Evolutionary conservation across 2,329 filamentous ascomycete species (phyloP), one percentile per base, ranked within the genome.

Genomic region (Diaporthe ilicicola): DNA sequence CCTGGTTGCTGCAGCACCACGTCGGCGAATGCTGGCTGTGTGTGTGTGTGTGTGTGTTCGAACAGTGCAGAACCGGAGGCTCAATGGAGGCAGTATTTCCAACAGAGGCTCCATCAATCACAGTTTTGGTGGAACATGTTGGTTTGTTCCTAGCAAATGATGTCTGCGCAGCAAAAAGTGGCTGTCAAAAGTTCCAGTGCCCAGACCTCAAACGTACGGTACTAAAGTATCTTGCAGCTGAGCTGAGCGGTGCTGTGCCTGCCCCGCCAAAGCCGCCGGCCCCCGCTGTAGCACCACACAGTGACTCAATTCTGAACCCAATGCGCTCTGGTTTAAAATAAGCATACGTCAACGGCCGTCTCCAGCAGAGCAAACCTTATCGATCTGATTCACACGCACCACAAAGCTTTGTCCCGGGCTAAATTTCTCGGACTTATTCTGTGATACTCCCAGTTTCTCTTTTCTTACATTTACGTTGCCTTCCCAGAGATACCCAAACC

Each of bases 281-380:
- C 59, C 59, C 59, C 59, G 24, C 42, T 19, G 24, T 7, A 13
- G 37, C 19, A n/a, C n/a, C n/a, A n/a, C n/a, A n/a, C n/a, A 50
- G 59, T 64, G 59, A 64, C 59, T 64, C 59, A 64, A 50, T 64
- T 24, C 59, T 24, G 29, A 37, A 64, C n/a, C 59, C 59, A 50
- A 34, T 34, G 44, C 29, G 44, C 59, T 50, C 55, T 50, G 67
- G 55, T 61, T 55, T 72, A 51, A 54, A 72, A 72, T 72, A 56
- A 50, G 54, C 61, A 65, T 67, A 70, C 67, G 37, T 72, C 70
- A 70, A 72, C 67, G 48, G 61, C 61, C 29, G 55, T 37, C 61
- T 54, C 29, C 29, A 48, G 12, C 24, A 46, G 53, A 19, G n/a
- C 56, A 44, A 69, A 66, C 55, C 32, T 66, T 66, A 61, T 53